Percentiles rank a stretch among this genome's conserved stretches.
These are phyloP conservation scores for Puccinia novopanici DNA, from an alignment of 1,284 basidiomycete species.

Conservation along the genomic window DNA sequence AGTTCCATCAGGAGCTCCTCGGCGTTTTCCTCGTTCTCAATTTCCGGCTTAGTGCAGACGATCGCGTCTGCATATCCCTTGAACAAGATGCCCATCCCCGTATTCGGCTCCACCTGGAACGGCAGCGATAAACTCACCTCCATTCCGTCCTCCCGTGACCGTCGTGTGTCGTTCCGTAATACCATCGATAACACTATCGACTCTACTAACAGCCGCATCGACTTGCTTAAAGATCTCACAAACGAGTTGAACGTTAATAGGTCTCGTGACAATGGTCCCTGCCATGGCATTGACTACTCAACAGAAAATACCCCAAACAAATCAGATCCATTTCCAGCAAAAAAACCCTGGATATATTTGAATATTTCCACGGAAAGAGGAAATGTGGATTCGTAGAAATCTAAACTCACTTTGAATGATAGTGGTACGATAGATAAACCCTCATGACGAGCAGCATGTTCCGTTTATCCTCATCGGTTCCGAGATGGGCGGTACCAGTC, in stretches of 20 bases:
- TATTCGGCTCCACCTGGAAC: constrained; percentile 95
- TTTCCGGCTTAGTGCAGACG: constrained; percentile 52
- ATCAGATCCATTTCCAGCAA: neutral
- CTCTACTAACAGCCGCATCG: constrained; percentile 85
- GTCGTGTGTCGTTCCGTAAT: constrained; percentile 79
- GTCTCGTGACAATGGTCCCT: constrained; percentile 90
- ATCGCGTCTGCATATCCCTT: constrained; percentile 67
- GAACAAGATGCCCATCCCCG: constrained; percentile 92
- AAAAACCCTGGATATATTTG: no score
- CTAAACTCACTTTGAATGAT: constrained; percentile 71
- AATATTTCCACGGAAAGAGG: no score
- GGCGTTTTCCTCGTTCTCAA: constrained; percentile 78
- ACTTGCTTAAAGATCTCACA: constrained; percentile 81
- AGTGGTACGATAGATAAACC: constrained; percentile 89
- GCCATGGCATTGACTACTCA: constrained; percentile 66
- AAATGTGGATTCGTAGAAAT: no score
- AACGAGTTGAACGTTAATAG: constrained; percentile 98
- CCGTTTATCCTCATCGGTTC: constrained; percentile 69
- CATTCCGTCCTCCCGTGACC: constrained; percentile 83
- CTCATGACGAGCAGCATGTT: constrained; percentile 95
- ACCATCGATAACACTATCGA: constrained; percentile 89
- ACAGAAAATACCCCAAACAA: constrained; percentile 63
- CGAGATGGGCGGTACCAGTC: constrained; percentile 92
- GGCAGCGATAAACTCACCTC: constrained; percentile 74
- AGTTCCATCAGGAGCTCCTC: constrained; percentile 71